Percentiles rank a stretch among this genome's conserved stretches.
phyloP scores from a whole-genome alignment of 768 basidiomycete genomes.

The Scleroderma citrinum region DNA sequence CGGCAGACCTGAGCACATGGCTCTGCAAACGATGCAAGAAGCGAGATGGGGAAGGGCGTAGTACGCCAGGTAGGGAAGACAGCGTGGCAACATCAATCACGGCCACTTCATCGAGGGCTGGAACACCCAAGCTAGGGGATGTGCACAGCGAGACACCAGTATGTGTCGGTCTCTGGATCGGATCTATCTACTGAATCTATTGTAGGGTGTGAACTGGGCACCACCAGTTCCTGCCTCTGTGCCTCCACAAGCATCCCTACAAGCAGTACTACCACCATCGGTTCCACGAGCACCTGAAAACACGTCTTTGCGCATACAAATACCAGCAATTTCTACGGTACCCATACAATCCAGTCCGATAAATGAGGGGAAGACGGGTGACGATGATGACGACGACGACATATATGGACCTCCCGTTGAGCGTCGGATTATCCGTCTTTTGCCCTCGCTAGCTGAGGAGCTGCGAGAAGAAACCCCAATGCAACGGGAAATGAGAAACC shows the following conservation, averaged over 20 bases:
- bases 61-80: background rate
- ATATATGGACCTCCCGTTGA: slow-evolving; percentile 24
- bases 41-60: background rate
- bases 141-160: background rate
- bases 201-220: background rate
- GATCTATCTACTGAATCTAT: background rate
- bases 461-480: slow-evolving; percentile 12
- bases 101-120: background rate
- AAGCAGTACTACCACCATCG: background rate
- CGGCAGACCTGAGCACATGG: slow-evolving; percentile 21
- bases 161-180: background rate
- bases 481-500: background rate
- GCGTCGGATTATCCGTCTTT: slow-evolving; percentile 20
- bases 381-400: slow-evolving; percentile 21
- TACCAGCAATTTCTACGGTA: background rate
- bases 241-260: too few species aligned
- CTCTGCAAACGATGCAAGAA: slow-evolving; percentile 29
- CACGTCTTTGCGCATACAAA: background rate
- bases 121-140: too few species aligned
- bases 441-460: slow-evolving; percentile 21
- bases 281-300: slow-evolving; percentile 3
- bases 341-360: too few species aligned
- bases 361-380: background rate
- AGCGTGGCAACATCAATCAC: background rate
- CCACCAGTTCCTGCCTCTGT: background rate